Conservation (phyloP, 305 asterid genomes). For the Euphrasia arctica region DNA sequence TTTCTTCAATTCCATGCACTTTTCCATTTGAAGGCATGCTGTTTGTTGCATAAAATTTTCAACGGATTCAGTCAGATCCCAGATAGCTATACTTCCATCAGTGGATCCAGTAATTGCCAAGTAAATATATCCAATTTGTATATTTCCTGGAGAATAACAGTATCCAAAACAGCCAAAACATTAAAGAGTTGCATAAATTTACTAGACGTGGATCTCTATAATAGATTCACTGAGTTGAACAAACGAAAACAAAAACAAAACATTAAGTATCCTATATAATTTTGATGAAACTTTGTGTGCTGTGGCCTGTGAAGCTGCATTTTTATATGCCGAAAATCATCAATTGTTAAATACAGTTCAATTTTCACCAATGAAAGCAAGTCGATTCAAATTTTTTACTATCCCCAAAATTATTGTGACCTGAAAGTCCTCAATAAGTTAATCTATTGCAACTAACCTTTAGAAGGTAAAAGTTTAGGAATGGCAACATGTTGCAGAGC, state of each 20-base stretch:
- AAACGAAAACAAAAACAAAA: neutral
- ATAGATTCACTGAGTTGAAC: neutral
- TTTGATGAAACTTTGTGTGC: neutral
- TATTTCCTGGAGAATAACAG: slow-evolving; percentile 32
- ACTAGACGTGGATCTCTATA: neutral
- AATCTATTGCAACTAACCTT: slow-evolving; percentile 46
- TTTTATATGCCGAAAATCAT: slow-evolving; percentile 6
- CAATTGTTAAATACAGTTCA: slow-evolving; percentile 7
- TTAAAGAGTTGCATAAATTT: neutral
- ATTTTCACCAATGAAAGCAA: neutral
- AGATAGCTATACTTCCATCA: slow-evolving; percentile 84
- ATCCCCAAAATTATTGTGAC: slow-evolving; percentile 7
- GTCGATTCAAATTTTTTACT: too few relatives aligned
- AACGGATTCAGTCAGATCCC: slow-evolving; percentile 77
- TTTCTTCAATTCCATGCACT: slow-evolving; percentile 58
- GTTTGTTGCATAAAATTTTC: slow-evolving; percentile 65
- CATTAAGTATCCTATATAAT: neutral
- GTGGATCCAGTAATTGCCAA: slow-evolving; percentile 80
- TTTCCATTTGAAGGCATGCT: slow-evolving; percentile 51
- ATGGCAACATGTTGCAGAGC: slow-evolving; percentile 71
- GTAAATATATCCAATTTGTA: slow-evolving; percentile 46
- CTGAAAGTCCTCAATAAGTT: slow-evolving; percentile 23
- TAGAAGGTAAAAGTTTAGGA: slow-evolving; percentile 41
- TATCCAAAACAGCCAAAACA: slow-evolving; percentile 5
- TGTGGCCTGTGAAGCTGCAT: slow-evolving; percentile 18